phyloP scores from a whole-genome alignment of 495 filamentous ascomycete genomes.

The Mycothermus thermophilus region DNA sequence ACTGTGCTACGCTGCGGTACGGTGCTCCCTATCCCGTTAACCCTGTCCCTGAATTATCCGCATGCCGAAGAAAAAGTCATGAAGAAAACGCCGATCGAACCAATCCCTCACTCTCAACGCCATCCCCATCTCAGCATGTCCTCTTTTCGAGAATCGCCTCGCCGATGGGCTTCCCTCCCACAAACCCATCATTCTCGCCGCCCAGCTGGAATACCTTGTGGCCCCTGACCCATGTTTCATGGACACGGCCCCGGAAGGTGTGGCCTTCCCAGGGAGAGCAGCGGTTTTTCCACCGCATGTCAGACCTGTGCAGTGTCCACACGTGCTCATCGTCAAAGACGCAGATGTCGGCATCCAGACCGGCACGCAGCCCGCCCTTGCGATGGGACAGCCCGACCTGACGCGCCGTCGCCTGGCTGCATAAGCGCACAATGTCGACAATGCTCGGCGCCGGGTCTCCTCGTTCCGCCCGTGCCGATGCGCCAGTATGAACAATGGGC shows the following conservation, averaged over 20 bases:
- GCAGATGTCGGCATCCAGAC: conserved; percentile 83
- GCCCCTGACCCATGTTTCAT: conserved; percentile 83
- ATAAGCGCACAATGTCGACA: conserved; percentile 70
- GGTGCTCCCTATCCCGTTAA: no score
- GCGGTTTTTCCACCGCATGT: conserved; percentile 93
- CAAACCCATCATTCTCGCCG: conserved; percentile 27
- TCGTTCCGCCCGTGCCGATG: conserved; percentile 40
- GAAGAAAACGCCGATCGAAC: neutral
- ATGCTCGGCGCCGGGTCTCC: conserved; percentile 34
- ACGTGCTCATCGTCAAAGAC: conserved; percentile 77
- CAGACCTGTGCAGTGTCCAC: conserved; percentile 49
- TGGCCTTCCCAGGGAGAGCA: conserved; percentile 86
- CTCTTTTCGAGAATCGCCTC: conserved; percentile 32
- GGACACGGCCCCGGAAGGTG: conserved; percentile 63
- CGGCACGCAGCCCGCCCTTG: conserved; percentile 73
- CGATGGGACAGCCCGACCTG: conserved; percentile 75
- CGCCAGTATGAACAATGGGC: conserved; percentile 78
- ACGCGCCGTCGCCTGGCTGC: conserved; percentile 72
- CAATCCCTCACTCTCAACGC: neutral
- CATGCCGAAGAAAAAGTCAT: no score
- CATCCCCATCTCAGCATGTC: neutral
- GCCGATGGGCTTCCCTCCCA: conserved; percentile 24
- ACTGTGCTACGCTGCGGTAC: no score
- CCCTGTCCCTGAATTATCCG: no score
- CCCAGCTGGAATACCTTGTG: conserved; percentile 51